phyloP scores from a whole-genome alignment of 495 filamentous ascomycete genomes.

The Lasiosphaeria ovina region DNA sequence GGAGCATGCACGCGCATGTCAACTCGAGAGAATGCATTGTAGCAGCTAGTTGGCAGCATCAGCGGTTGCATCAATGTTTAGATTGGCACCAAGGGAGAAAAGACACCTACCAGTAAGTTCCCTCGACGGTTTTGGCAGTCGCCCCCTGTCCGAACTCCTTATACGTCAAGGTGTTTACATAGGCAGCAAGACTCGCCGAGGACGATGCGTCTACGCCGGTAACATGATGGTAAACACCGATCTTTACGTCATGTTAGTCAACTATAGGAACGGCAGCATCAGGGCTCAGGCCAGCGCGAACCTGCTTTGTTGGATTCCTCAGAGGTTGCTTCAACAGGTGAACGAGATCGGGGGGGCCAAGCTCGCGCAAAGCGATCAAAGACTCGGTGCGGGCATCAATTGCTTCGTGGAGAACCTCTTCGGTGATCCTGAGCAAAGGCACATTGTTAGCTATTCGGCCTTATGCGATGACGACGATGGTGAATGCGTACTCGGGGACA shows the following conservation, averaged over 20 bases:
- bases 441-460: constrained; percentile 21
- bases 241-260: constrained; percentile 49
- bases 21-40: constrained; percentile 97
- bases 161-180: constrained; percentile 96
- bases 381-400: constrained; percentile 88
- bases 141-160: constrained; percentile 72
- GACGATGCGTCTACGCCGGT: constrained; percentile 97
- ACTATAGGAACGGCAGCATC: not conserved
- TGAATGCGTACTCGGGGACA: constrained; percentile 74
- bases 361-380: constrained; percentile 77
- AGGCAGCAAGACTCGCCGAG: constrained; percentile 92
- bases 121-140: constrained; percentile 85
- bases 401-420: constrained; percentile 83
- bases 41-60: constrained; percentile 63
- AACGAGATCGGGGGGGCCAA: constrained; percentile 92
- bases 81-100: not conserved
- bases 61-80: not conserved
- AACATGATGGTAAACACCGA: constrained; percentile 95
- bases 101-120: constrained; percentile 77
- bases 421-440: constrained; percentile 65
- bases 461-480: constrained; percentile 12
- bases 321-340: constrained; percentile 87
- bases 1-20: constrained; percentile 98
- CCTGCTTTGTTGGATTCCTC: constrained; percentile 62
- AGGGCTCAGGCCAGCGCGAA: constrained; percentile 32